Percentiles rank a stretch among this genome's conserved stretches.
Conservation (phyloP, 2,329 filamentous ascomycete genomes). For the Apiospora hydei region DNA sequence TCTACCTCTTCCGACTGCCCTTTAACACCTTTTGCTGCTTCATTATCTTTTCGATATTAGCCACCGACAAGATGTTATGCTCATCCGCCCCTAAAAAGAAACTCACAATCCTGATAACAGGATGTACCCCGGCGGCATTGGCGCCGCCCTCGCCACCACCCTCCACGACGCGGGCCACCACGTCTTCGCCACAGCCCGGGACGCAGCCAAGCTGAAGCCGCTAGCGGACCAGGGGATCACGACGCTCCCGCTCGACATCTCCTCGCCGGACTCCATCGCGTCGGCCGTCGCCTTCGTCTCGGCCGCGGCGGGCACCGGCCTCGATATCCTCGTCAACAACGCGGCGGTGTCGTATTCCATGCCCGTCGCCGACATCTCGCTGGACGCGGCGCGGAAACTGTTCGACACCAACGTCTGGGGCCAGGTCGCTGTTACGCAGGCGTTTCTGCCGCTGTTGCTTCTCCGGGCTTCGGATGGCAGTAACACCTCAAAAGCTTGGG, state of each 20-base stretch:
- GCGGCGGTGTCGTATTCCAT: conserved; percentile 20
- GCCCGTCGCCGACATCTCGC: conserved; percentile 22
- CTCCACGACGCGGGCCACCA: conserved; percentile 27
- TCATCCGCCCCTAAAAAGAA: neutral
- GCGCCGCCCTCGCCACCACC: conserved; percentile 24
- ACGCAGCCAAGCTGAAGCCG: conserved; percentile 20
- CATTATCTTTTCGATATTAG: no score
- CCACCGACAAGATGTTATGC: neutral
- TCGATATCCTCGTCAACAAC: conserved; percentile 26
- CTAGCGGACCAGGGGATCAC: conserved; percentile 19
- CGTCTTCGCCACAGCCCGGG: conserved; percentile 27
- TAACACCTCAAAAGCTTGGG: neutral
- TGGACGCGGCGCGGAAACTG: conserved; percentile 12
- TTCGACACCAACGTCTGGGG: conserved; percentile 25
- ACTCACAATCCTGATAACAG: conserved; percentile 27
- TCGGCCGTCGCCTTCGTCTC: conserved; percentile 9
- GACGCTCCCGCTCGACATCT: conserved; percentile 7
- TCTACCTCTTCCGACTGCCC: neutral
- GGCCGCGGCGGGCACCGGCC: neutral
- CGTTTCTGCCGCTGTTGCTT: conserved; percentile 24
- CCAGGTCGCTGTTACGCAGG: conserved; percentile 24
- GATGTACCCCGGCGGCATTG: conserved; percentile 26
- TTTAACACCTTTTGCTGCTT: neutral
- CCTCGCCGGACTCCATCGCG: conserved; percentile 11
- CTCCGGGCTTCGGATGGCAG: neutral